Evolutionary conservation across 1,284 basidiomycete species (phyloP), one percentile per base, ranked within the genome.

Genomic region (Pseudozyma hubeiensis): DNA sequence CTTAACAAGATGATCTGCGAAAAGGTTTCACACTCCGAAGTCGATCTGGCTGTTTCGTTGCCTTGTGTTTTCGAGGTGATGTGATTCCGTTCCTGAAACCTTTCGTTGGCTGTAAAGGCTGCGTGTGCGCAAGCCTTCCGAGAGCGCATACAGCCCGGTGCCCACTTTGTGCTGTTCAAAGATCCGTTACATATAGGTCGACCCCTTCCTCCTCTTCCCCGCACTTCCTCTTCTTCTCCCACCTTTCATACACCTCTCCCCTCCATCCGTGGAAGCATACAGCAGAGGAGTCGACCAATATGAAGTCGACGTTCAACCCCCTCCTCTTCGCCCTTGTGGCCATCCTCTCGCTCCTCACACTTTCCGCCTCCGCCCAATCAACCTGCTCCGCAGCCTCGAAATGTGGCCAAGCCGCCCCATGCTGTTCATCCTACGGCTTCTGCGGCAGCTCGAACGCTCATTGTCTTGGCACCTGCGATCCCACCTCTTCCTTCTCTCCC

Each of bases 401-500:
- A n/a, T 75, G 73, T 43, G 53, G 49, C 14, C 30, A 40, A 6
- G 35, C 59, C 6, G 61, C 73, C 2, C 73, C 73, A 13, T 75
- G 73, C 51, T 73, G 70, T 35, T 61, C 54, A 3, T 45, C 60
- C 30, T 70, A 67, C 55, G 73, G 73, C 49, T 71, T 56, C 58
- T 79, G 77, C 40, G 77, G 77, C 34, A 52, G 37, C 30, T 24
- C 52, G 4, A 19, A 52, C 5, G 47, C 43, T 19, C 58, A 66
- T 53, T 77, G 75, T 52, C 63, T 67, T n/a, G 71, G 71, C 34
- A 52, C 49, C 7, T 79, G 77, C 47, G 64, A 79, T 24, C 68
- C 77, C 7, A 35, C 31, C 39, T 58, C 49, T 1, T 75, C 72
- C 7, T 72, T 70, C 58, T 37, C 53, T 31, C 70, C 71, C 29